phyloP scores from a whole-genome alignment of 2,329 filamentous ascomycete genomes.

The Furcasterigmium furcatum region DNA sequence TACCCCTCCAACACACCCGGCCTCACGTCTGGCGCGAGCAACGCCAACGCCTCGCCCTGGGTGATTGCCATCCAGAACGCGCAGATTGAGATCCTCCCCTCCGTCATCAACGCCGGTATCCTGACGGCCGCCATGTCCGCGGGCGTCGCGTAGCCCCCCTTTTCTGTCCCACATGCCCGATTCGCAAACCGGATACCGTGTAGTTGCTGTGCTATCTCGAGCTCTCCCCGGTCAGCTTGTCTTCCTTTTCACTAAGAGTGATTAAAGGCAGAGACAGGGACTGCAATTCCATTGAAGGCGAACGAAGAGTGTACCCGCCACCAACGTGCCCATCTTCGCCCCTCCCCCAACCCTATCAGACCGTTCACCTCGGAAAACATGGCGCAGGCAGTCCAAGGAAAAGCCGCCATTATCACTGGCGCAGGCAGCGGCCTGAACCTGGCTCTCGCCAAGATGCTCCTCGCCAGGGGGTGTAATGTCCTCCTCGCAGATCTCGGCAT shows the following conservation, averaged over 20 bases:
- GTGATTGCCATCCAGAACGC: constrained; percentile 89
- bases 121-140: constrained; percentile 87
- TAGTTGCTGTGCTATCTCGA: no score
- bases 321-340: no score
- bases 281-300: no score
- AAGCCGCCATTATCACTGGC: constrained; percentile 43
- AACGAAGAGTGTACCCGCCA: no score
- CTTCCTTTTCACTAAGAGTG: no score
- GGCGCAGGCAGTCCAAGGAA: constrained; percentile 20
- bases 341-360: no score
- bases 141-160: no score
- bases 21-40: constrained; percentile 54
- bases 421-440: constrained; percentile 19
- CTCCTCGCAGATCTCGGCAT: constrained; percentile 43
- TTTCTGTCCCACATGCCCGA: no score
- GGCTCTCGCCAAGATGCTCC: constrained; percentile 37
- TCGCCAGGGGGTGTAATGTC: constrained; percentile 40
- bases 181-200: no score
- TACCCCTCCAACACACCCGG: constrained; percentile 68
- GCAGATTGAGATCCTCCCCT: constrained; percentile 76
- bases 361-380: neutral
- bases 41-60: constrained; percentile 77
- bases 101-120: constrained; percentile 91
- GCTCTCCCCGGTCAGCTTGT: no score
- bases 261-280: no score